Conservation (phyloP, 306 rosid species). For the Luffa acutangula region DNA sequence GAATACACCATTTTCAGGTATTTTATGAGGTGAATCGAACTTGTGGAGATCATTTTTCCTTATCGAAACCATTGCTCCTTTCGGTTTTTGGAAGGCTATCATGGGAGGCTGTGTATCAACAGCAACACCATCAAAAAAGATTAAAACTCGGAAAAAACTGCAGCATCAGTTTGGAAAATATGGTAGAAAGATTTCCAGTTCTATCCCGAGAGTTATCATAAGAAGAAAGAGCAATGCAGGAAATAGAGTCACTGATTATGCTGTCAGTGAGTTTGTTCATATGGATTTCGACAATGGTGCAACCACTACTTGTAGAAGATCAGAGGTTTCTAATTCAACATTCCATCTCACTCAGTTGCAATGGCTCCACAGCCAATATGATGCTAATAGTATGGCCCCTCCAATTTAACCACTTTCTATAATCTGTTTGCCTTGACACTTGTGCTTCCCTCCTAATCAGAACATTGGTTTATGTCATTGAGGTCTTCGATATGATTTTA, state of each 20-base stretch:
- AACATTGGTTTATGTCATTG: background rate
- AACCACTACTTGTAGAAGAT: conserved; percentile 59
- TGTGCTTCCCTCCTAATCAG: background rate
- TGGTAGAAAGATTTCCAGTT: conserved; percentile 27
- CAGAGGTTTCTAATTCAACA: conserved; percentile 58
- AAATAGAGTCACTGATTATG: conserved; percentile 44
- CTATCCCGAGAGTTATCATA: conserved; percentile 27
- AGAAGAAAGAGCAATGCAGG: conserved; percentile 41
- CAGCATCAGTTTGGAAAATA: conserved; percentile 24
- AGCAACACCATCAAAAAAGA: conserved; percentile 34
- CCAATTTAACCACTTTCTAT: background rate
- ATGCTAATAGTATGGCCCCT: conserved; percentile 34
- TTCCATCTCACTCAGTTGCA: conserved; percentile 68
- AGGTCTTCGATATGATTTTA: background rate
- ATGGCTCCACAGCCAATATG: conserved; percentile 69
- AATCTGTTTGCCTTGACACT: background rate
- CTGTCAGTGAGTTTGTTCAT: conserved; percentile 65
- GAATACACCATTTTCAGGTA: conserved; percentile 1
- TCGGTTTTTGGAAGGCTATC: background rate
- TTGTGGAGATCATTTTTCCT: background rate
- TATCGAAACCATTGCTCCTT: background rate
- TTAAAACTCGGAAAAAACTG: conserved; percentile 26
- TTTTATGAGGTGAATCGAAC: conserved; percentile 2
- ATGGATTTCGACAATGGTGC: conserved; percentile 62
- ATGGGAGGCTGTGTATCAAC: conserved; percentile 89